A percentile compares a stretch with the other conserved stretches of the same genome.
Conservation (phyloP, 495 filamentous ascomycete genomes). For the Penicillium subrubescens region DNA sequence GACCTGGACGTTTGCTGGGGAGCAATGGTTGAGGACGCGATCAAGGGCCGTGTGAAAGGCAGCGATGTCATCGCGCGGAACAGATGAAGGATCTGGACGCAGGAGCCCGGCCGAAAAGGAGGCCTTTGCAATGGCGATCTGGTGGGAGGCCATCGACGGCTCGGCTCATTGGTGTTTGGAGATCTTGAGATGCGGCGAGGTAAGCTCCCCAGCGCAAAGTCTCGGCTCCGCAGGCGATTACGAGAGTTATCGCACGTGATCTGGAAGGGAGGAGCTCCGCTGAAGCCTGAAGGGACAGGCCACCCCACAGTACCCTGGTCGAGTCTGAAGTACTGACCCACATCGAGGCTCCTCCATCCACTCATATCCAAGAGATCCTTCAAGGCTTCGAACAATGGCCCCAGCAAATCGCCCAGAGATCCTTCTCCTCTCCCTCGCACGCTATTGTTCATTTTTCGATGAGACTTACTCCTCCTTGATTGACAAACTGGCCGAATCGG, state of each 20-base stretch:
- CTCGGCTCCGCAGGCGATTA: background rate
- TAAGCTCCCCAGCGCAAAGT: background rate
- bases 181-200: background rate
- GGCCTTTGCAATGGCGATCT: constrained; percentile 80
- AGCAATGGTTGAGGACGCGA: constrained; percentile 71
- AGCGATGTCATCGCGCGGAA: constrained; percentile 71
- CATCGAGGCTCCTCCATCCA: no score
- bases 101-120: constrained; percentile 76
- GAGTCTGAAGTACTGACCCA: background rate
- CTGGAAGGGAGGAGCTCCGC: background rate
- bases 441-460: background rate
- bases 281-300: background rate
- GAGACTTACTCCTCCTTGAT: background rate
- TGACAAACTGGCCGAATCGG: background rate
- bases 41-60: constrained; percentile 70
- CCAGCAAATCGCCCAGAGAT: background rate
- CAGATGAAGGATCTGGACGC: constrained; percentile 71
- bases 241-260: constrained; percentile 18
- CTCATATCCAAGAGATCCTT: background rate
- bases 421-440: background rate
- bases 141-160: constrained; percentile 66
- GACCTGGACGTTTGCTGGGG: constrained; percentile 91
- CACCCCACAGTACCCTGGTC: no score
- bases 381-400: background rate
- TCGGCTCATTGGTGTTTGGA: background rate